phyloP scores from a whole-genome alignment of 768 basidiomycete genomes.

The Kwoniella sp. region DNA sequence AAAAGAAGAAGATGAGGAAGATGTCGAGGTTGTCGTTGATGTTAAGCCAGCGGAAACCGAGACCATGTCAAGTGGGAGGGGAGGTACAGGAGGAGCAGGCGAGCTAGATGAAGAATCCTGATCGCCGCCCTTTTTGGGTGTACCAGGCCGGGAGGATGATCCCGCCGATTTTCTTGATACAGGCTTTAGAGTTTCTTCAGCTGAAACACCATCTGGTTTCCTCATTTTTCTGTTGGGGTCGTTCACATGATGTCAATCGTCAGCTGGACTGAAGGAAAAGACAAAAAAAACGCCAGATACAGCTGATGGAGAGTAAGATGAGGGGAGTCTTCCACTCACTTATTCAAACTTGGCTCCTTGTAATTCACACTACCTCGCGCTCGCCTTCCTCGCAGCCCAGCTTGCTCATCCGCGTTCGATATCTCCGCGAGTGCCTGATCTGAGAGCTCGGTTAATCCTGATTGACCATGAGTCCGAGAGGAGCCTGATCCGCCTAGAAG shows the following conservation, averaged over 20 bases:
- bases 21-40: no score
- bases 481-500: constrained; percentile 2
- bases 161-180: constrained; percentile 9
- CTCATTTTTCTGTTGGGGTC: constrained; percentile 47
- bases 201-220: constrained; percentile 44
- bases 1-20: neutral
- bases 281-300: no score
- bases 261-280: no score
- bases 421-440: neutral
- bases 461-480: neutral
- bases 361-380: constrained; percentile 50
- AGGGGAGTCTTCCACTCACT: constrained; percentile 36
- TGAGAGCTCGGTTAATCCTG: neutral
- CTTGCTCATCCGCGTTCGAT: constrained; percentile 4
- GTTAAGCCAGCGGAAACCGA: neutral
- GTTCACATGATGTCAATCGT: no score
- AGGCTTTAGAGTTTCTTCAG: constrained; percentile 31
- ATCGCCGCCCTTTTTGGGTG: constrained; percentile 5
- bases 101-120: neutral
- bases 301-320: no score
- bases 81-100: constrained; percentile 6
- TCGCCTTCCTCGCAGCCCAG: constrained; percentile 27
- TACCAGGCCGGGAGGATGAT: constrained; percentile 1
- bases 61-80: neutral
- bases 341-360: constrained; percentile 52